Evolutionary conservation across 495 filamentous ascomycete genomes (phyloP).

Genomic region (Lasiosphaeria hispida): DNA sequence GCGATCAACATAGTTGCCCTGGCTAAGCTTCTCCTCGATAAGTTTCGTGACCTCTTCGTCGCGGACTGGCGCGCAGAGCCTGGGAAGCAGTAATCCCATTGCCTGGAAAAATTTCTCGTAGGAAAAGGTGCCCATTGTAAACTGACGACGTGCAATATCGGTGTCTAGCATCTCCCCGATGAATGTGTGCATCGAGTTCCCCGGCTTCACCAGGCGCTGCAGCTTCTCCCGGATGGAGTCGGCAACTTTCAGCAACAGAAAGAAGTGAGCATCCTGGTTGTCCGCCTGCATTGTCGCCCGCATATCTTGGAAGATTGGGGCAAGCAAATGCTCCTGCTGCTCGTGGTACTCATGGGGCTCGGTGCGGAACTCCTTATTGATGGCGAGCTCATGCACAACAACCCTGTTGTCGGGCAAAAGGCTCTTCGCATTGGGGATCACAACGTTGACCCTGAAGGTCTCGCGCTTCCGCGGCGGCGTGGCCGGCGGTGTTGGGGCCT

Average conservation of each 20-base stretch:
- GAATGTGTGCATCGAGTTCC: slow-evolving; percentile 75
- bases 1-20: slow-evolving; percentile 80
- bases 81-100: slow-evolving; percentile 84
- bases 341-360: slow-evolving; percentile 50
- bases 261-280: slow-evolving; percentile 58
- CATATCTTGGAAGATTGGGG: slow-evolving; percentile 75
- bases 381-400: slow-evolving; percentile 85
- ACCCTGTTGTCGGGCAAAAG: slow-evolving; percentile 79
- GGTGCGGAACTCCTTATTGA: slow-evolving; percentile 77
- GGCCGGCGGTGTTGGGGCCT: slow-evolving; percentile 44
- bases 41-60: slow-evolving; percentile 82
- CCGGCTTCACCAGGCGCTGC: slow-evolving; percentile 72
- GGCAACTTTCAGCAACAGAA: slow-evolving; percentile 79
- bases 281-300: slow-evolving; percentile 67
- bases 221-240: slow-evolving; percentile 81
- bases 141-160: slow-evolving; percentile 71
- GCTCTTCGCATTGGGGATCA: slow-evolving; percentile 35
- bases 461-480: slow-evolving; percentile 37
- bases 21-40: slow-evolving; percentile 61
- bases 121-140: slow-evolving; percentile 78
- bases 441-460: slow-evolving; percentile 40
- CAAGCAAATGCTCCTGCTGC: slow-evolving; percentile 49
- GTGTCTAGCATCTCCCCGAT: slow-evolving; percentile 86
- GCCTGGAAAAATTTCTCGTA: slow-evolving; percentile 91
- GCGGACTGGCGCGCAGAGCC: slow-evolving; percentile 87